These are phyloP conservation scores for Colletotrichum sp. DNA, from an alignment of 2,329 filamentous ascomycete species.

Conservation along the genomic window DNA sequence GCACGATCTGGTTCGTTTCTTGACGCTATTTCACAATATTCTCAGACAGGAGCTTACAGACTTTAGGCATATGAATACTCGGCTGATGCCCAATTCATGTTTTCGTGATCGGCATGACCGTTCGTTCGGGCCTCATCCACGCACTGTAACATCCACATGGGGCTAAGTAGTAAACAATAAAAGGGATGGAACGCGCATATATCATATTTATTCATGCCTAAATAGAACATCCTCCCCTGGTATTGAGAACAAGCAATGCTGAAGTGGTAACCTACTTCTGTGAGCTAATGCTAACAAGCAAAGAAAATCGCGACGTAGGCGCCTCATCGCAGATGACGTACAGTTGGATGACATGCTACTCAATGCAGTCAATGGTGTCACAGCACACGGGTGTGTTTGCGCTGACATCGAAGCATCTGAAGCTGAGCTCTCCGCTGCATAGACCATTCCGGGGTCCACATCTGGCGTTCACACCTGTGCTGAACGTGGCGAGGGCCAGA, in stretches of 20 bases:
- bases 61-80: neutral
- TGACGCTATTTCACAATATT: neutral
- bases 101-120: neutral
- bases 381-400: neutral
- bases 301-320: neutral
- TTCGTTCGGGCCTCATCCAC: neutral
- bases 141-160: neutral
- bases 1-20: constrained; percentile 29
- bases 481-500: neutral
- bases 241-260: neutral
- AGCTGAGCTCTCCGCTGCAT: neutral
- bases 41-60: neutral
- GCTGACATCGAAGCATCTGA: neutral
- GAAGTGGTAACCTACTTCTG: neutral
- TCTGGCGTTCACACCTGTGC: neutral
- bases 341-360: neutral
- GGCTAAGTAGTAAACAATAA: fast-evolving
- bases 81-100: neutral
- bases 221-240: neutral
- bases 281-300: neutral
- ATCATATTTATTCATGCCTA: neutral
- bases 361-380: neutral
- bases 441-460: neutral
- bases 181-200: neutral
- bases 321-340: neutral